Conservation (phyloP, 768 basidiomycete genomes). For the Calocybe gangraenosa region DNA sequence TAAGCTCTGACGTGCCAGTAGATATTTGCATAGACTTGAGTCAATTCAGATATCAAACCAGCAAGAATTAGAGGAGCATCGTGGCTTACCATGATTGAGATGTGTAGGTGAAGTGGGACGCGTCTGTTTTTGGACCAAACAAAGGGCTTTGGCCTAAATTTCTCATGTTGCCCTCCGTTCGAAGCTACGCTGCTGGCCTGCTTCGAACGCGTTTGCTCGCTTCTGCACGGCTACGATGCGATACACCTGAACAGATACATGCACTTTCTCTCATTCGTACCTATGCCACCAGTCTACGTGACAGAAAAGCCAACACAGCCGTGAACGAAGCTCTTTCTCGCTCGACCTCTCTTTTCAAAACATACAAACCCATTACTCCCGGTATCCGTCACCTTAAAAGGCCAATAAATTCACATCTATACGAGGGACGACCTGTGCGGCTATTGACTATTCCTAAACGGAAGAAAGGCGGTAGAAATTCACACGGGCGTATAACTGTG, state of each 20-base stretch:
- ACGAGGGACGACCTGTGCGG: slow-evolving; percentile 80
- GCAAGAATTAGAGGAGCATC: neutral
- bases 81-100: slow-evolving; percentile 12
- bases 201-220: slow-evolving; percentile 31
- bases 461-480: slow-evolving; percentile 83
- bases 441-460: slow-evolving; percentile 78
- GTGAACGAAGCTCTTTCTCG: slow-evolving; percentile 43
- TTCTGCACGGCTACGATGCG: slow-evolving; percentile 16
- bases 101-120: slow-evolving; percentile 3
- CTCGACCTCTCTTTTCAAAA: slow-evolving; percentile 67
- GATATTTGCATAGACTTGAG: slow-evolving; percentile 60
- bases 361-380: slow-evolving; percentile 85
- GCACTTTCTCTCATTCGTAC: slow-evolving; percentile 2
- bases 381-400: slow-evolving; percentile 82
- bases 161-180: slow-evolving; percentile 40
- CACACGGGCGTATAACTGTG: slow-evolving; percentile 80
- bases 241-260: slow-evolving; percentile 12
- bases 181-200: slow-evolving; percentile 33
- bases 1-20: slow-evolving; percentile 72
- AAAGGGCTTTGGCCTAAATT: slow-evolving; percentile 8
- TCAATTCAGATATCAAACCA: neutral
- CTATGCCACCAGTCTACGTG: slow-evolving; percentile 37
- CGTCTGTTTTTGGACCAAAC: slow-evolving; percentile 11
- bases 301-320: slow-evolving; percentile 31
- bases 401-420: slow-evolving; percentile 80